Percentiles rank a stretch among this genome's conserved stretches.
These are phyloP conservation scores for Scopulariopsis brevicaulis DNA, from an alignment of 2,329 filamentous ascomycete species.

Conservation along the genomic window DNA sequence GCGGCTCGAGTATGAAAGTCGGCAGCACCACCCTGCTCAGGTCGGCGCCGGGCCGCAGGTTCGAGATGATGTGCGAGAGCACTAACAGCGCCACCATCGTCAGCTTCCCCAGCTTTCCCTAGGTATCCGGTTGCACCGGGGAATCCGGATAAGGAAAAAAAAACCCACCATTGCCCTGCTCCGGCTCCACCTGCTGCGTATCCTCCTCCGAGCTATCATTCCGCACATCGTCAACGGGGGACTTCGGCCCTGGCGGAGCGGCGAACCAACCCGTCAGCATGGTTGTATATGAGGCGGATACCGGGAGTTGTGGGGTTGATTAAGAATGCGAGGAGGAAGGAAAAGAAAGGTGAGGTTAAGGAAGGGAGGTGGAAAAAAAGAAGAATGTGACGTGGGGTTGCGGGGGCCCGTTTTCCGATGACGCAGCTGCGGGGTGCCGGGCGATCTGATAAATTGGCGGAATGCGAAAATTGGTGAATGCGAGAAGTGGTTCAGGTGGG, in stretches of 20 bases:
- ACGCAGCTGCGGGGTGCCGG: background rate
- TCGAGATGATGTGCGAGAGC: slow-evolving; percentile 92
- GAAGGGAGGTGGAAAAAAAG: background rate
- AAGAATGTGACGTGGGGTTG: background rate
- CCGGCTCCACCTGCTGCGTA: slow-evolving; percentile 74
- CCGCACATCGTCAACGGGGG: slow-evolving; percentile 38
- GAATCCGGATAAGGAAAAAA: slow-evolving; percentile 6
- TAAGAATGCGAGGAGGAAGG: background rate
- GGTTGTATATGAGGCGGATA: background rate
- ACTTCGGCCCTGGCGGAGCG: slow-evolving; percentile 6
- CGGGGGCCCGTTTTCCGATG: background rate
- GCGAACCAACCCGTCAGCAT: slow-evolving; percentile 30
- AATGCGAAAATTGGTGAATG: background rate
- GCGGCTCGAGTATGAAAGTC: slow-evolving; percentile 94
- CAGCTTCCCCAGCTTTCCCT: background rate
- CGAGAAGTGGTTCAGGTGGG: background rate
- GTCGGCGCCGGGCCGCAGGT: slow-evolving; percentile 89
- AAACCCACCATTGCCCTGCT: slow-evolving; percentile 81
- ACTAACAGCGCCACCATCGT: slow-evolving; percentile 45
- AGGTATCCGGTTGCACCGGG: background rate
- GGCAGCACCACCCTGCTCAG: slow-evolving; percentile 88
- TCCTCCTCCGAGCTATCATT: slow-evolving; percentile 48
- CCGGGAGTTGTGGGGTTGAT: background rate
- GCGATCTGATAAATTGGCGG: background rate
- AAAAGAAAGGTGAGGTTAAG: background rate